Conservation (phyloP, 805 yeast genomes). For the Candida tammaniensis region DNA sequence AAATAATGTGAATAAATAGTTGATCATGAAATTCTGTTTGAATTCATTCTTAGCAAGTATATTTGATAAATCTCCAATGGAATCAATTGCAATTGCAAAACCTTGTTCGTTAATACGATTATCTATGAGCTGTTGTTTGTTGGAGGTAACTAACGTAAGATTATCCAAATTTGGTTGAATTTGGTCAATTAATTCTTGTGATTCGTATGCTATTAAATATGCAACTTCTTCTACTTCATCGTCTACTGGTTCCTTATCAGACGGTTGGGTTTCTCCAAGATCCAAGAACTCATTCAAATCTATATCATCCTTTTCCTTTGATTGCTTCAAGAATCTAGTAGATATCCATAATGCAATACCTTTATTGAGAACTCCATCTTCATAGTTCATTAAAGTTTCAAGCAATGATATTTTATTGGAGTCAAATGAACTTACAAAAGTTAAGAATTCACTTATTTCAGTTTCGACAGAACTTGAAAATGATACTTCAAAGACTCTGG, state of each 20-base stretch:
- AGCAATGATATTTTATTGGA: background rate
- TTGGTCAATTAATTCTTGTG: constrained; percentile 42
- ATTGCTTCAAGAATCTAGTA: constrained; percentile 15
- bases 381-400: constrained; percentile 4
- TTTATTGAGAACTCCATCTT: background rate
- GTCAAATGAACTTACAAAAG: constrained; percentile 3
- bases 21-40: constrained; percentile 56
- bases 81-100: constrained; percentile 41
- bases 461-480: constrained; percentile 21
- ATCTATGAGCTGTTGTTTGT: constrained; percentile 3
- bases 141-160: constrained; percentile 6
- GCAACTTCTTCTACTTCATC: constrained; percentile 20
- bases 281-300: constrained; percentile 18
- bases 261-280: constrained; percentile 13
- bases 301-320: constrained; percentile 6
- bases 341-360: constrained; percentile 32
- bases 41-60: constrained; percentile 27
- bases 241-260: constrained; percentile 5
- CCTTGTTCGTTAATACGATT: constrained; percentile 21
- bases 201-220: constrained; percentile 29
- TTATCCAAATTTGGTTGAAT: constrained; percentile 20
- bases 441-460: constrained; percentile 12
- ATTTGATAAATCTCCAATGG: constrained; percentile 35
- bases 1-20: constrained; percentile 67
- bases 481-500: constrained; percentile 14